A percentile compares a stretch with the other conserved stretches of the same genome.
These are phyloP conservation scores for Xerophyta viscosa DNA, from an alignment of 106 monocot genomes.

Conservation along the genomic window DNA sequence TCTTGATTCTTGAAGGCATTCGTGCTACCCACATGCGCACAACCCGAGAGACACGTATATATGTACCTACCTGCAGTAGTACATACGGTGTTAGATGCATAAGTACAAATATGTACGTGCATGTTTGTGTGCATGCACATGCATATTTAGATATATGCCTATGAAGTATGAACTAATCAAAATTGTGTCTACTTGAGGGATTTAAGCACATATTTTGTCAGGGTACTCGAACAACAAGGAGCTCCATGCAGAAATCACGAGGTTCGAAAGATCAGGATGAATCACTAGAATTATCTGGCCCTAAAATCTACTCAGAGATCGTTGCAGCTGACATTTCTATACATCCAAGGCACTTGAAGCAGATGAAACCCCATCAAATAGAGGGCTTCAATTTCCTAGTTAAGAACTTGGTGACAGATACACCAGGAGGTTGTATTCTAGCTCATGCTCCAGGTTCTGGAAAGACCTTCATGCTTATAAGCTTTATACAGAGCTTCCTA, in stretches of 20 bases:
- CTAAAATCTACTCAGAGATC: constrained; percentile 24
- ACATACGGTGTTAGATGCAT: too few relatives aligned
- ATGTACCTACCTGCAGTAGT: too few relatives aligned
- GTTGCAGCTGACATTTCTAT: constrained; percentile 51
- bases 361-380: constrained; percentile 80
- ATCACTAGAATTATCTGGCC: constrained; percentile 4
- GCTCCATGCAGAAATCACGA: constrained; percentile 14
- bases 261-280: constrained; percentile 20
- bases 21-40: too few relatives aligned
- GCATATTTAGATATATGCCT: too few relatives aligned
- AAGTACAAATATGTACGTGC: too few relatives aligned
- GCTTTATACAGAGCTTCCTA: constrained; percentile 94
- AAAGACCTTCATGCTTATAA: constrained; percentile 95
- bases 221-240: constrained; percentile 32
- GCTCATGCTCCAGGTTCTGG: constrained; percentile 99
- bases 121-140: too few relatives aligned
- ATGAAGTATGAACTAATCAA: too few relatives aligned
- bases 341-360: constrained; percentile 70
- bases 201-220: constrained; percentile 21
- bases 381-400: constrained; percentile 89
- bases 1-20: too few relatives aligned
- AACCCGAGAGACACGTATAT: too few relatives aligned
- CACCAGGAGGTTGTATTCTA: constrained; percentile 86
- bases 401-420: constrained; percentile 66
- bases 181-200: too few relatives aligned